phyloP scores from a whole-genome alignment of 306 rosid species.

The Cicer chorassanicum region DNA sequence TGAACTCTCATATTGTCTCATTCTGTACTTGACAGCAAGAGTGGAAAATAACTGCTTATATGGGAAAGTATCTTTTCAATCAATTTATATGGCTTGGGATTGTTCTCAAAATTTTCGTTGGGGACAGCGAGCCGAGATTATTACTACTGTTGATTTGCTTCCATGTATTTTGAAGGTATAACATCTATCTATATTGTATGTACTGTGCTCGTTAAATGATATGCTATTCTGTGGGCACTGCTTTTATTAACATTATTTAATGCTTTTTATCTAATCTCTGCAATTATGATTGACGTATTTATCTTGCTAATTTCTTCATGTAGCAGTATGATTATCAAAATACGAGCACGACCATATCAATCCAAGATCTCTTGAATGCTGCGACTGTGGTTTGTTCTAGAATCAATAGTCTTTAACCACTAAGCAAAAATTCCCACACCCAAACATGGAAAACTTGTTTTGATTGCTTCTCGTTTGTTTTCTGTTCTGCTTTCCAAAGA shows the following conservation, averaged over 20 bases:
- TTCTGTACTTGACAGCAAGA: conserved; percentile 57
- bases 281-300: conserved; percentile 29
- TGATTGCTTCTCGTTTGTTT: conserved; percentile 44
- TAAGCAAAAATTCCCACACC: conserved; percentile 15
- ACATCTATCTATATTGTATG: conserved; percentile 24
- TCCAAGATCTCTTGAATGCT: conserved; percentile 58
- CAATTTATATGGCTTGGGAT: conserved; percentile 63
- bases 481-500: conserved; percentile 48
- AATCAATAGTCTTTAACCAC: conserved; percentile 37
- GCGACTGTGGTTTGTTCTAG: conserved; percentile 61
- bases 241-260: conserved; percentile 19
- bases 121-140: conserved; percentile 70
- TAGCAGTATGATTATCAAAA: conserved; percentile 67
- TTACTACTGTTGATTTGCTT: conserved; percentile 56
- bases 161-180: conserved; percentile 79
- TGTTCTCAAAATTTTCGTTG: conserved; percentile 59
- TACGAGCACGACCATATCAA: conserved; percentile 59
- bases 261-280: conserved; percentile 16
- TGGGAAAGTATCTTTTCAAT: conserved; percentile 71
- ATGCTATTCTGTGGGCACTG: conserved; percentile 20
- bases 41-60: conserved; percentile 63
- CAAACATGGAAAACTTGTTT: conserved; percentile 35
- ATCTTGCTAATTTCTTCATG: conserved; percentile 20
- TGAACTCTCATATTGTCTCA: conserved; percentile 32
- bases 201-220: conserved; percentile 31